A percentile compares a stretch with the other conserved stretches of the same genome.
Evolutionary conservation across 192 early-diverging fungal genomes (phyloP).

Genomic region (Dispira parvispora): DNA sequence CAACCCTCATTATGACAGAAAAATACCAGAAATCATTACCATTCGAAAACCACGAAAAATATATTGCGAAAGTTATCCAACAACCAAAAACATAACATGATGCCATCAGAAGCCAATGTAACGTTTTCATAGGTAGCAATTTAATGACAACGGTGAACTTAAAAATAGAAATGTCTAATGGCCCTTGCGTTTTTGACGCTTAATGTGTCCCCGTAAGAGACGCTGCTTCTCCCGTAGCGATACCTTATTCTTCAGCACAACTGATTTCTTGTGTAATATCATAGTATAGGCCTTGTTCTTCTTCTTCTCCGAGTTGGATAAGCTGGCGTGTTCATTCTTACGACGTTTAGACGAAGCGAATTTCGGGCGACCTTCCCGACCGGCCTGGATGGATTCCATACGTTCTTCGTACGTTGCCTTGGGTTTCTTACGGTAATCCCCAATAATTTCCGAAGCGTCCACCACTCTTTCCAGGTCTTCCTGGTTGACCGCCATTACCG

Average conservation of each 20-base stretch:
- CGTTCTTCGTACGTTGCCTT: constrained; percentile 89
- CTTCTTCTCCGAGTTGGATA: constrained; percentile 85
- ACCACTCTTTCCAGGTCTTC: constrained; percentile 20
- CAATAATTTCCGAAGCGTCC: constrained; percentile 24
- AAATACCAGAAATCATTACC: no score
- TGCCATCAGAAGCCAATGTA: no score
- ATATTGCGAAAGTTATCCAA: no score
- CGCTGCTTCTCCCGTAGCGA: constrained; percentile 60
- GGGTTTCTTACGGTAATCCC: constrained; percentile 27
- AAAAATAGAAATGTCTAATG: not conserved
- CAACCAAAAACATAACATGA: no score
- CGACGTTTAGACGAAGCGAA: constrained; percentile 78
- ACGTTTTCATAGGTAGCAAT: not conserved
- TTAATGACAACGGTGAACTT: not conserved
- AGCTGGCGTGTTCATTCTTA: constrained; percentile 42
- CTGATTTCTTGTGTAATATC: constrained; percentile 82
- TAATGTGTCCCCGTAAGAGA: not conserved
- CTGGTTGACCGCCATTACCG: not conserved
- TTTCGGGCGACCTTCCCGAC: constrained; percentile 83
- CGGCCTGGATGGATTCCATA: constrained; percentile 68
- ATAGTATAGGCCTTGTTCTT: constrained; percentile 90
- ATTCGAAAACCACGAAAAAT: no score
- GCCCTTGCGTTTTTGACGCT: not conserved
- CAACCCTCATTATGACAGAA: no score
- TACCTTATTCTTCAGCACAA: constrained; percentile 51